Base-by-base conservation (phyloP, 169 alveolate species). In the Plasmodium falciparum region DNA sequence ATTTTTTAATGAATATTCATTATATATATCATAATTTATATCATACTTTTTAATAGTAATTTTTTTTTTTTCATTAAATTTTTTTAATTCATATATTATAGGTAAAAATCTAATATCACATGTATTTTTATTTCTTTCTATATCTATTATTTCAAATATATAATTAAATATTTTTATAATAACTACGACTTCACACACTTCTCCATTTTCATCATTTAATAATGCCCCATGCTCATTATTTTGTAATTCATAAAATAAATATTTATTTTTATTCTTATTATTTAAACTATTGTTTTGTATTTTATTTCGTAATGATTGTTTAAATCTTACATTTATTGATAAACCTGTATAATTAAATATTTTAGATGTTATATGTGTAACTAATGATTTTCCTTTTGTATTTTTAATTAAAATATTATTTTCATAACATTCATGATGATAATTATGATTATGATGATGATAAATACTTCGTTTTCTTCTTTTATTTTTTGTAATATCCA, bases 191-290 rank as follows among this genome's bases (percentile, higher is more conserved):
- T 78, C 89, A 47, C 89, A 78, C 0, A 78, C 78, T 45, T 78
- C 49, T 50, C 89, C 89, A 29, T 78, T 78, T 45, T 78, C 89
- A 24, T 78, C 89, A 17, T 78, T 78, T 13, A 78, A 59, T 45
- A 78, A 52, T 0, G 78, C 89, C 11, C 80, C 89, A 66, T 78
- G 89, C 11, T 67, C 89, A n/a, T 78, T 78, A 17, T 56, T 78
- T 15, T 29, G 66, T 22, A 78, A 24, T 7, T 66, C 89, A 43
- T 78, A 78, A 8, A 78, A 78, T 13, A 78, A 15, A 58, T 26
- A 78, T 17, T 71, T 69, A 58, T 78, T 78, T 52, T 78, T 78
- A 45, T 78, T 65, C 17, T 54, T 52, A 45, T 65, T 65, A 15
- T 63, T 76, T 29, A n/a, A 13, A 24, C 8, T 52, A 24, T n/a